Base-by-base conservation (phyloP, 148 eudicot genomes). In the Dianthus caryophyllus region DNA sequence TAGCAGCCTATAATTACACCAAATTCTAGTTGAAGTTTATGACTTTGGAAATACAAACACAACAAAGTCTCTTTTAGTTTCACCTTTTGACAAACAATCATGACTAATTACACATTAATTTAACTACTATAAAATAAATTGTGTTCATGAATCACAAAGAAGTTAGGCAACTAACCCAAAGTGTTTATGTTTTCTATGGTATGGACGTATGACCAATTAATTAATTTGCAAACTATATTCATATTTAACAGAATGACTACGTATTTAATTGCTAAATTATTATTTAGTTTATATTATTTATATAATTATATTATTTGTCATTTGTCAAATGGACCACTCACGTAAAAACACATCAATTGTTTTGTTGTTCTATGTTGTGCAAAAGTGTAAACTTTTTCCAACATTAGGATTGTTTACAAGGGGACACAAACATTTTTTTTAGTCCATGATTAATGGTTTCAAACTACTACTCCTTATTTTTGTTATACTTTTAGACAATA, bases 371-470 rank as follows among this genome's bases (percentile, higher is more conserved):
- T 26, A 55, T 64, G 78, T 70, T 57, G 60, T 66, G 78, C 11
- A 38, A 75, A 75, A 75, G 78, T 57, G 38, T 47, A 15, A 61
- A 70, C 78, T 38, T 20, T 49, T 30, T 70, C 75, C 79, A 66
- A 70, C 79, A 70, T 43, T 59, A 48, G 57, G 67, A 41, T 63
- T 58, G 67, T 70, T 65, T 20, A 22, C 14, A 26, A 70, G 79
- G 65, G 67, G 67, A 65, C 74, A 70, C 36, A 20, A 36, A n/a
- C n/a, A n/a, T 31, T 39, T 64, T 70, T 38, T 56, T 70, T 70
- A 25, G 27, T n/a, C 51, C 24, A 68, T 56, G 6, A 58, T 70
- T 50, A 58, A 62, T 64, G 44, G 68, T 68, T 74, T 68, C 41
- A 51, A 33, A 33, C 8, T 3, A 2, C 3, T 33, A 8, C 39